A percentile compares a stretch with the other conserved stretches of the same genome.
These are phyloP conservation scores for Saccharomycopsis guyanensis DNA, from an alignment of 805 yeast genomes.

Conservation along the genomic window DNA sequence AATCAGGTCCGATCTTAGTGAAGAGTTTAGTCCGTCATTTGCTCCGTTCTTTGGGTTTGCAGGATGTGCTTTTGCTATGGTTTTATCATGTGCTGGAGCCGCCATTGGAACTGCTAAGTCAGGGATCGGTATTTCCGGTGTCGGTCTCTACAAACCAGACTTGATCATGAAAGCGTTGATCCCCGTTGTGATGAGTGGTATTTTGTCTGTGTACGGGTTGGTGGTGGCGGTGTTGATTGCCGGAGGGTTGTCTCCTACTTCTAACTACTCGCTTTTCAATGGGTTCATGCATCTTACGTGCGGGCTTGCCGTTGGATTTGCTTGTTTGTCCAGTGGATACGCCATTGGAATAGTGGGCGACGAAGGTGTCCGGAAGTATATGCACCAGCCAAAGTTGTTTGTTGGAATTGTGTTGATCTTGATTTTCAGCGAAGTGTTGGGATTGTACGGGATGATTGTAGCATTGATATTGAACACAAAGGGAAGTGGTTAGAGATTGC, in stretches of 20 bases:
- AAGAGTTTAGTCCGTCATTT: slow-evolving; percentile 77
- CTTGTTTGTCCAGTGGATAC: slow-evolving; percentile 94
- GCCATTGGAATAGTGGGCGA: slow-evolving; percentile 94
- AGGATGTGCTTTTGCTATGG: slow-evolving; percentile 91
- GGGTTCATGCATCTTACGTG: slow-evolving; percentile 98
- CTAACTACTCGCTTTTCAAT: slow-evolving; percentile 77
- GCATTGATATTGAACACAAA: slow-evolving; percentile 89
- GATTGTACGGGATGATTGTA: slow-evolving; percentile 88
- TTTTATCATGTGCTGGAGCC: slow-evolving; percentile 92
- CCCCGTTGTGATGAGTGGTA: slow-evolving; percentile 98
- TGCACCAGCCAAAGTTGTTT: slow-evolving; percentile 83
- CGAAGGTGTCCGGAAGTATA: slow-evolving; percentile 80
- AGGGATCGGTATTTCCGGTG: slow-evolving; percentile 97
- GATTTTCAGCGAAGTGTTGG: slow-evolving; percentile 87
- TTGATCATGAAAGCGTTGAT: slow-evolving; percentile 90
- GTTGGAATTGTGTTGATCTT: slow-evolving; percentile 86
- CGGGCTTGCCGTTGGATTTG: slow-evolving; percentile 93
- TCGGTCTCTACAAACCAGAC: slow-evolving; percentile 96
- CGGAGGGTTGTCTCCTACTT: slow-evolving; percentile 67
- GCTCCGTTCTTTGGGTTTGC: slow-evolving; percentile 98
- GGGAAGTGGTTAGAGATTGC: slow-evolving; percentile 61
- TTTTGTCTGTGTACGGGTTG: slow-evolving; percentile 90
- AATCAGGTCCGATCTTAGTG: slow-evolving; percentile 31
- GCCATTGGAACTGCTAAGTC: slow-evolving; percentile 98
- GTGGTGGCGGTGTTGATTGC: slow-evolving; percentile 96